Conservation (phyloP, 2,329 filamentous ascomycete genomes). For the Trichoderma simmonsii region DNA sequence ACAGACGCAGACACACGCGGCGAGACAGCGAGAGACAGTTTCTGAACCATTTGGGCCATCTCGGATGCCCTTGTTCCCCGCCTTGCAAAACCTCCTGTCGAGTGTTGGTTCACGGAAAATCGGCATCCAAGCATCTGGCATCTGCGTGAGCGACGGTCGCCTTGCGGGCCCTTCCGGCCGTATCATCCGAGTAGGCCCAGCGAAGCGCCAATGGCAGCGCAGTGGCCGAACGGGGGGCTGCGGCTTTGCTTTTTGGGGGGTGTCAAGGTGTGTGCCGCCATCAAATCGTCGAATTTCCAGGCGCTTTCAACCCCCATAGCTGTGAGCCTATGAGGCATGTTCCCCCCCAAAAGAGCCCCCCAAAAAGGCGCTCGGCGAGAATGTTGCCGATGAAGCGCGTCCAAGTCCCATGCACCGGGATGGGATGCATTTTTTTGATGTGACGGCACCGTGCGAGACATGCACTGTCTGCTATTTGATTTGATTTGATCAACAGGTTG, state of each 20-base stretch:
- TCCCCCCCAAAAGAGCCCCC: not conserved
- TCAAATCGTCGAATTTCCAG: not conserved
- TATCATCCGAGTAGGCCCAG: conserved; percentile 17
- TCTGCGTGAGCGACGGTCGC: conserved; percentile 15
- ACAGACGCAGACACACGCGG: not conserved
- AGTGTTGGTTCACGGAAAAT: conserved; percentile 16
- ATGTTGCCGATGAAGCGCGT: not conserved
- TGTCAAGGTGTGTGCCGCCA: not conserved
- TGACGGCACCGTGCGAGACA: not conserved
- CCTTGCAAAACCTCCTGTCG: conserved; percentile 4
- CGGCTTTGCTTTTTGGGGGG: not conserved
- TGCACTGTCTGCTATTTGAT: not conserved
- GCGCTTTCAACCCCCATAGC: not conserved
- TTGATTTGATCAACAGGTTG: not conserved
- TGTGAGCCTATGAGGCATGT: too few species aligned
- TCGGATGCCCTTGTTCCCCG: conserved; percentile 3
- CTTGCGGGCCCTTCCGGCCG: conserved; percentile 19
- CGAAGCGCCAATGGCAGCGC: conserved; percentile 3
- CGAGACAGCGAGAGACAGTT: not conserved
- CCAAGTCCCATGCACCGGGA: not conserved
- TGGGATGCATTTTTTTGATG: not conserved
- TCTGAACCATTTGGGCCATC: not conserved
- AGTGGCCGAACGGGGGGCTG: not conserved
- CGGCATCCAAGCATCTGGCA: conserved; percentile 17
- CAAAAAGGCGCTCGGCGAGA: not conserved